These are phyloP conservation scores for Gentiana macrophylla DNA, from an alignment of 257 asterid species.

Conservation along the genomic window DNA sequence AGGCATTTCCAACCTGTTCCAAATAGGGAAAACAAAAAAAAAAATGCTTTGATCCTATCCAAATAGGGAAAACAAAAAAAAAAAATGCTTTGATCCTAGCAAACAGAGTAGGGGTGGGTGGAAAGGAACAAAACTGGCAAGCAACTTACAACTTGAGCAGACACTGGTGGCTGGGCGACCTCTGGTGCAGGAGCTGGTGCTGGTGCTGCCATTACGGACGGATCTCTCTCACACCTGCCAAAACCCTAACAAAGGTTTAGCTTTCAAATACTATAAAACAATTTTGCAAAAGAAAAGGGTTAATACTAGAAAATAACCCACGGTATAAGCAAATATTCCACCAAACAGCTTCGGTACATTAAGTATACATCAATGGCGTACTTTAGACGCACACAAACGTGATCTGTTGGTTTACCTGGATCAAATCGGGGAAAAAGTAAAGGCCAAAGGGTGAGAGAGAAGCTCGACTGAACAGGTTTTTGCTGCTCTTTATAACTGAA, in stretches of 20 bases:
- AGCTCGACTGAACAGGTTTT: slow-evolving; percentile 21
- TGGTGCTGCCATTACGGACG: slow-evolving; percentile 38
- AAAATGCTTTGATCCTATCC: neutral
- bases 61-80: neutral
- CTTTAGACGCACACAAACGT: neutral
- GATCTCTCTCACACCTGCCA: slow-evolving; percentile 24
- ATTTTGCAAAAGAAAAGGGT: neutral
- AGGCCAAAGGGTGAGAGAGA: slow-evolving; percentile 18
- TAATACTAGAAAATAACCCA: neutral
- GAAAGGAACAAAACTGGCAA: neutral
- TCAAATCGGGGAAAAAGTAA: slow-evolving; percentile 24
- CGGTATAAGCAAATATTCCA: neutral
- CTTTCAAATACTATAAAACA: neutral
- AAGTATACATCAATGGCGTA: neutral
- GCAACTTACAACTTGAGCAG: slow-evolving; percentile 62
- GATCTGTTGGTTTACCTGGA: slow-evolving; percentile 43
- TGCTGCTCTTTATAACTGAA: slow-evolving; percentile 8
- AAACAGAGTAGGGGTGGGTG: too few relatives aligned
- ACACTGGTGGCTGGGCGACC: slow-evolving; percentile 33
- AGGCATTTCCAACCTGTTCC: slow-evolving; percentile 75
- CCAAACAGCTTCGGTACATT: neutral
- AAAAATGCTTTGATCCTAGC: too few relatives aligned
- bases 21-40: neutral
- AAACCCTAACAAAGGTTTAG: slow-evolving; percentile 7
- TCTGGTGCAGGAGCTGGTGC: slow-evolving; percentile 15